phyloP scores from a whole-genome alignment of 2,329 filamentous ascomycete species.

The Neofusicoccum sp. region DNA sequence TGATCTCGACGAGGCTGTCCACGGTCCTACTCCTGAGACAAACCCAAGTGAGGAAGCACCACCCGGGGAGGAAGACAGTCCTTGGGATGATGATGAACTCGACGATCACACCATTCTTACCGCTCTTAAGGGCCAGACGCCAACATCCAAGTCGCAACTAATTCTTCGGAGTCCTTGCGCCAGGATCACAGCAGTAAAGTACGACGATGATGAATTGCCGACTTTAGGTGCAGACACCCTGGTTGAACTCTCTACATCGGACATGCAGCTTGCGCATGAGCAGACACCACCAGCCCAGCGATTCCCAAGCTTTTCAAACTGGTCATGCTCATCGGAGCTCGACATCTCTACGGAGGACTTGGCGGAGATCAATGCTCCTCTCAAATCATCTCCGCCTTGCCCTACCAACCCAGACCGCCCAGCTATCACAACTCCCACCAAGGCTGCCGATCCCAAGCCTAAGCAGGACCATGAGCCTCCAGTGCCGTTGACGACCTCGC shows the following conservation, averaged over 20 bases:
- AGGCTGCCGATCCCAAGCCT: too few relatives aligned
- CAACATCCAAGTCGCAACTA: not conserved
- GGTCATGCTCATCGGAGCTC: not conserved
- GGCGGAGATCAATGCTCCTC: not conserved
- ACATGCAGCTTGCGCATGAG: not conserved
- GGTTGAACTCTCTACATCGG: not conserved
- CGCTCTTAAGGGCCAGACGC: constrained; percentile 23
- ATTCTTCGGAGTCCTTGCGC: too few relatives aligned
- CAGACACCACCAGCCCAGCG: too few relatives aligned
- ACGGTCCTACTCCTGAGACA: not conserved
- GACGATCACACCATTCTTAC: constrained; percentile 35
- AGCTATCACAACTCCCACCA: too few relatives aligned
- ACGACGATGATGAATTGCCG: not conserved
- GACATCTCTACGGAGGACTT: not conserved
- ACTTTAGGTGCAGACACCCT: not conserved
- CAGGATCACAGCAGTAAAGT: not conserved
- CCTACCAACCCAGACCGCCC: too few relatives aligned
- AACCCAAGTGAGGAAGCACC: not conserved
- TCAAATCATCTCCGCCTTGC: not conserved
- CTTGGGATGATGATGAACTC: constrained; percentile 30
- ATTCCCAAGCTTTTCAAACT: too few relatives aligned
- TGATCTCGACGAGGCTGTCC: not conserved
- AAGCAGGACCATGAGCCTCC: not conserved
- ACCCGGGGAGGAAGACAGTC: constrained; percentile 27
- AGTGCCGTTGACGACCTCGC: not conserved